A percentile compares a stretch with the other conserved stretches of the same genome.
Conservation (phyloP, 768 basidiomycete genomes). For the Mycena vulgaris region DNA sequence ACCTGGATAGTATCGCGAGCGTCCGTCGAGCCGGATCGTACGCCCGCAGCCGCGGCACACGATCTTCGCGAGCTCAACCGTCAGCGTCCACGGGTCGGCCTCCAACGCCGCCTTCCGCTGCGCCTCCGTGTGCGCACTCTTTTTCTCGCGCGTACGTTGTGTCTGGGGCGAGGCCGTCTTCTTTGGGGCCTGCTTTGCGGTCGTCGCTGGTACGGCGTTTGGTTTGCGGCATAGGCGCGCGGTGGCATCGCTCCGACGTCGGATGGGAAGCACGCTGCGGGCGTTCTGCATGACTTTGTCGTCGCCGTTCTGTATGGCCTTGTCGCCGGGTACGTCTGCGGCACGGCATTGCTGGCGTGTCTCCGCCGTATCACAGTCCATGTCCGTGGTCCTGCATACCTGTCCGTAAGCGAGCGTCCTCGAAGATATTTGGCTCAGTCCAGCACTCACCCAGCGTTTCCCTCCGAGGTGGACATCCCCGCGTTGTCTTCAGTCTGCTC, state of each 20-base stretch:
- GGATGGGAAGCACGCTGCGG: too few species aligned
- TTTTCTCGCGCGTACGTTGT: not conserved
- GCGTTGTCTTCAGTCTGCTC: too few species aligned
- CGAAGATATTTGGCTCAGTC: too few species aligned
- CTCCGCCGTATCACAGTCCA: not conserved
- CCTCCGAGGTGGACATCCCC: too few species aligned
- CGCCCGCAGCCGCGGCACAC: conserved; percentile 14
- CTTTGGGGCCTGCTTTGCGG: not conserved
- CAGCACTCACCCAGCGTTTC: not conserved
- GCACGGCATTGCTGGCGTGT: not conserved
- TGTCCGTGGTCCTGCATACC: not conserved
- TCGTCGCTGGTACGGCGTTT: not conserved
- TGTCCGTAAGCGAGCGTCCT: not conserved
- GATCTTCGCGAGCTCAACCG: not conserved
- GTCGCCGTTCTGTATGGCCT: not conserved
- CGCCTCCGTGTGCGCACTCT: conserved; percentile 1
- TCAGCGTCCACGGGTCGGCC: not conserved
- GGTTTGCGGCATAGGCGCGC: not conserved
- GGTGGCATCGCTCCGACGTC: not conserved
- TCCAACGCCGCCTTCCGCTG: conserved; percentile 1
- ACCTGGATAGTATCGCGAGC: conserved; percentile 18
- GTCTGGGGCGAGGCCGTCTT: not conserved
- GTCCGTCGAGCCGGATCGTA: conserved; percentile 11
- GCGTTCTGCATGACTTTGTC: too few species aligned
- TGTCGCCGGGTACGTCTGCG: not conserved